Base-by-base conservation (phyloP, 2,329 filamentous ascomycete species). In the Colletotrichum horii region DNA sequence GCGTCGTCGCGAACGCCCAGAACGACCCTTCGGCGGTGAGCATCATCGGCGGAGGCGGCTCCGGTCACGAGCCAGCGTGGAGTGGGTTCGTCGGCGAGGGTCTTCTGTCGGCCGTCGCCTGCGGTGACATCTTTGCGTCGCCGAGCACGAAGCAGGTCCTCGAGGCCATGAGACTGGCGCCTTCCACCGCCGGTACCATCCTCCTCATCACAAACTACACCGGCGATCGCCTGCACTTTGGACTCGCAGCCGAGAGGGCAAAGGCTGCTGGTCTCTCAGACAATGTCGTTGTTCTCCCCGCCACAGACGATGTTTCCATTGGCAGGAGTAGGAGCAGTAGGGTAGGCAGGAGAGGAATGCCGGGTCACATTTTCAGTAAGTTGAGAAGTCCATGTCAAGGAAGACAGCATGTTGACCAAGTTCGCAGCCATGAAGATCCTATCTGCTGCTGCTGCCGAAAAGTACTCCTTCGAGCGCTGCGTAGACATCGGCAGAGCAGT, bases 141-240 rank as follows among this genome's bases (percentile, higher is more conserved):
- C 94, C 94, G 0, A 91, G 89, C n/a, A 93, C 94, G 0, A 92
- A 94, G 81, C 94, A 95, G 81, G 91, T 95, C 70, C 87, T 93
- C 62, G 87, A 89, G 79, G 93, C 91, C 66, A 90, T 94, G 22
- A 87, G 92, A 78, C 87, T 91, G 66, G 90, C 94, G 1, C 89
- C 92, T 43, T 89, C 89, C 3, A 88, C 90, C 30, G 89, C 91
- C 77, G 94, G 94, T 8, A 92, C 94, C 2, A 83, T 95, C 38
- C 89, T 95, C 9, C 89, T 95, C 24, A 92, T 94, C 11, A 95
- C 94, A 89, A 95, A 95, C 81, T 94, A 94, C 80, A 94, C 93
- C 1, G 92, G 91, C 15, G 91, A 93, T 81, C 90, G 94, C 65
- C 85, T 95, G 74, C 94, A 95, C 81, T 95, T 95, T 78, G 93